Evolutionary conservation across 2,329 filamentous ascomycete genomes (phyloP).

Genomic region (Trichoderma endophyticum): DNA sequence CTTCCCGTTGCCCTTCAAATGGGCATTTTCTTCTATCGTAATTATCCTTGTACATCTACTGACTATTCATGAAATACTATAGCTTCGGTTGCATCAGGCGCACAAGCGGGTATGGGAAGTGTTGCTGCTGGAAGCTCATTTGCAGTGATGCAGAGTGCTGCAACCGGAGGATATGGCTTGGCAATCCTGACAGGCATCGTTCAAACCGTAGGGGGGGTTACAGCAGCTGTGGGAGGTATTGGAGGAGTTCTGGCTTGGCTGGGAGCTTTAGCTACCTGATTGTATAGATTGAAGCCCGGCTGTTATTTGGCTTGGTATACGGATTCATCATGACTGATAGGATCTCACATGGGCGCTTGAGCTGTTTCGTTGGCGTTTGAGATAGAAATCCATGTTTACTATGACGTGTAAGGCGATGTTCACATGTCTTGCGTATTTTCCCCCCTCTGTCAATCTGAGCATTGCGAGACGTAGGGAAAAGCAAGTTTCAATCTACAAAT

Average conservation of each 20-base stretch:
- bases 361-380: not conserved
- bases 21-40: not conserved
- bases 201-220: conserved; percentile 17
- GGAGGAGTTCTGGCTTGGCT: not conserved
- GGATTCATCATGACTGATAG: not conserved
- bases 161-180: conserved; percentile 28
- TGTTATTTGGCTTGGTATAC: not conserved
- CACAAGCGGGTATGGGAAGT: conserved; percentile 30
- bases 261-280: not conserved
- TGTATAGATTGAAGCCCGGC: not conserved
- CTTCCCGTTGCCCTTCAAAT: not conserved
- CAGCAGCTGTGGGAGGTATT: not conserved
- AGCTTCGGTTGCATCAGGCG: conserved; percentile 28
- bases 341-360: not conserved
- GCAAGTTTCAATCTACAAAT: not conserved
- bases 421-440: not conserved
- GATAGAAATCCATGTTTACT: not conserved
- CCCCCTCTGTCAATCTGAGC: not conserved
- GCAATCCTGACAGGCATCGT: conserved; percentile 21
- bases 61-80: not conserved
- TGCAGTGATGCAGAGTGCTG: conserved; percentile 34
- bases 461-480: not conserved
- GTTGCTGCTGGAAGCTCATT: conserved; percentile 27
- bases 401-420: not conserved
- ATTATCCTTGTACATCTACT: not conserved